Base-by-base conservation (phyloP, 805 yeast species). In the Kodamaea hsintzibuensis region DNA sequence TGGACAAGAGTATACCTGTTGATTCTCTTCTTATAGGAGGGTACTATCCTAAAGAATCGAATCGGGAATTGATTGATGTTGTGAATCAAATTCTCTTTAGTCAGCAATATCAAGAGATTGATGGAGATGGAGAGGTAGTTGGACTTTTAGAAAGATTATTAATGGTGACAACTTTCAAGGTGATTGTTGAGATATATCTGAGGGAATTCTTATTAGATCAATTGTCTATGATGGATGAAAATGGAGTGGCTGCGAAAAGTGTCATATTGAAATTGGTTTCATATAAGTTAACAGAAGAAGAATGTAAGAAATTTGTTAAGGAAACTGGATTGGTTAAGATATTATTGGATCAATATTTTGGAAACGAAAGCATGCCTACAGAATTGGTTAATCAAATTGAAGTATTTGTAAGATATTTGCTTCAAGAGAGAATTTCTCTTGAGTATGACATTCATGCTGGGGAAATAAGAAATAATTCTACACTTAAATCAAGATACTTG, bases 401-500 rank as follows among this genome's bases (percentile, higher is more conserved):
- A 25, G n/a, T 35, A 14, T 49, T 53, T 22, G 22, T 45, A 14
- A 22, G 46, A 10, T 13, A 16, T 9, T n/a, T 38, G 9, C 42
- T 38, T 38, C 42, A 38, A 13, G 42, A 38, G 9, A 16, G 14
- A n/a, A 38, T 38, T 38, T 7, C 42, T 7, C 9, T 38, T 10
- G 13, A 8, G 8, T 14, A 14, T 38, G 42, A 38, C 2, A 10
- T 48, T 1, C 10, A 7, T 2, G 17, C 22, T 6, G 40, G 38
- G 40, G 40, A 40, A 33, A 2, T 12, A 18, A 5, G 45, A 48
- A 42, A 42, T 42, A 55, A 62, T 25, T 49, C 69, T 5, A 60
- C 61, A 10, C 50, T 65, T 14, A 27, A 58, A 14, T 57, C 67
- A 2, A 49, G 71, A 19, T 56, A 62, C 12, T 51, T 64, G 37